These are phyloP conservation scores for Staphylotrichum longicolle DNA, from an alignment of 495 filamentous ascomycete genomes.

Conservation along the genomic window DNA sequence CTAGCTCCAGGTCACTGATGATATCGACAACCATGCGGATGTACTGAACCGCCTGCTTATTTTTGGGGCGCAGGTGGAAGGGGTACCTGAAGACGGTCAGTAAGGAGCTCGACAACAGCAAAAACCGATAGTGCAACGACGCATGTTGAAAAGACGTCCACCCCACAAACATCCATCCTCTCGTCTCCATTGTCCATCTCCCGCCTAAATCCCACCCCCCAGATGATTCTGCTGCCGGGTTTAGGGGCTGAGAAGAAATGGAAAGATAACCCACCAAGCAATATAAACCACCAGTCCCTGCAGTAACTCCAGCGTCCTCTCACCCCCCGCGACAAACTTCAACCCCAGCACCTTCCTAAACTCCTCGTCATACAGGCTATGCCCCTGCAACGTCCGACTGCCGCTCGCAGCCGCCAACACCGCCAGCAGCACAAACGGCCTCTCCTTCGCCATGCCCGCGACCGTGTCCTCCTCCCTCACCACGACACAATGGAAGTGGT, in stretches of 20 bases:
- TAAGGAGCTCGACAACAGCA: neutral
- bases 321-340: slow-evolving; percentile 49
- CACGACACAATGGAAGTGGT: slow-evolving; percentile 41
- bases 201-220: too few relatives aligned
- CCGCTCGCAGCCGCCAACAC: slow-evolving; percentile 47
- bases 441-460: slow-evolving; percentile 33
- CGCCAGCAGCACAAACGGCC: slow-evolving; percentile 46
- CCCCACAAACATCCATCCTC: too few relatives aligned
- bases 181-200: too few relatives aligned
- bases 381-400: slow-evolving; percentile 42
- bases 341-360: slow-evolving; percentile 49
- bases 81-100: slow-evolving; percentile 40
- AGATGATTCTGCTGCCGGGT: too few relatives aligned
- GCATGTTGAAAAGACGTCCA: too few relatives aligned
- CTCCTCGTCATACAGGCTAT: slow-evolving; percentile 50
- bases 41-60: slow-evolving; percentile 44
- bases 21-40: slow-evolving; percentile 49
- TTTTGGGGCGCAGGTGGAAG: slow-evolving; percentile 49
- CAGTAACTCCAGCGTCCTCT: slow-evolving; percentile 45
- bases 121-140: too few relatives aligned
- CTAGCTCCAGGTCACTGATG: slow-evolving; percentile 43
- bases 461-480: slow-evolving; percentile 38
- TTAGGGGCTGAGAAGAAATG: neutral
- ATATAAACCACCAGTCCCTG: slow-evolving; percentile 48
- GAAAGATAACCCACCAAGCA: slow-evolving; percentile 40